phyloP scores from a whole-genome alignment of 805 yeast genomes.

The Wickerhamomyces bovis region DNA sequence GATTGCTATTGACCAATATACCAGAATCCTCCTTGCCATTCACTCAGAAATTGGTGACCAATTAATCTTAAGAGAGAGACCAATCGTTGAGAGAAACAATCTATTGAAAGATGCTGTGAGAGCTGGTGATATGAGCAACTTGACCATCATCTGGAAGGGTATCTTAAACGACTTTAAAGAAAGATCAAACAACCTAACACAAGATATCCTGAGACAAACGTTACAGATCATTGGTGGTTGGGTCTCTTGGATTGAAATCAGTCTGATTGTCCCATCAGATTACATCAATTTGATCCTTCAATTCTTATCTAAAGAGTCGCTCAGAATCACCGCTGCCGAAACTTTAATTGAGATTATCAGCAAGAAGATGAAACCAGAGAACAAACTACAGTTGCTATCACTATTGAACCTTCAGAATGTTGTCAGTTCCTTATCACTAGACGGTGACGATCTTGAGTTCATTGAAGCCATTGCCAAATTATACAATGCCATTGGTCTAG shows the following conservation, averaged over 20 bases:
- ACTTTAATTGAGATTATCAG: slow-evolving; percentile 60
- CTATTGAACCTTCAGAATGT: slow-evolving; percentile 61
- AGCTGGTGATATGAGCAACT: slow-evolving; percentile 58
- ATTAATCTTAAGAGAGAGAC: slow-evolving; percentile 64
- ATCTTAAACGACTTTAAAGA: slow-evolving; percentile 38
- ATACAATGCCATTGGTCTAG: slow-evolving; percentile 67
- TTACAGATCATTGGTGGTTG: slow-evolving; percentile 73
- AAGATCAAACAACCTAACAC: slow-evolving; percentile 23
- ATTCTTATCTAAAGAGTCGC: slow-evolving; percentile 41
- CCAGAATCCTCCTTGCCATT: slow-evolving; percentile 65
- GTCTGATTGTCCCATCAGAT: slow-evolving; percentile 19
- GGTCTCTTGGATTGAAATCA: slow-evolving; percentile 73
- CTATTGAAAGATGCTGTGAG: slow-evolving; percentile 79
- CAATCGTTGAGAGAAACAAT: slow-evolving; percentile 58
- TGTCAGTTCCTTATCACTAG: slow-evolving; percentile 33
- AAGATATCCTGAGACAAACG: slow-evolving; percentile 49
- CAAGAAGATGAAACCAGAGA: slow-evolving; percentile 72
- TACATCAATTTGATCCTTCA: slow-evolving; percentile 43
- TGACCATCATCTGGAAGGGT: slow-evolving; percentile 64
- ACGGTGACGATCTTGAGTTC: slow-evolving; percentile 55
- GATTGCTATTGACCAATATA: slow-evolving; percentile 53
- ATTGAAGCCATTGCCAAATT: slow-evolving; percentile 73
- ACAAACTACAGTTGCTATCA: slow-evolving; percentile 56
- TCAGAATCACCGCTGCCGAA: slow-evolving; percentile 24
- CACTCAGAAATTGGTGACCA: slow-evolving; percentile 95